These are phyloP conservation scores for Penicillium coprophilum DNA, from an alignment of 495 filamentous ascomycete genomes.

Conservation along the genomic window DNA sequence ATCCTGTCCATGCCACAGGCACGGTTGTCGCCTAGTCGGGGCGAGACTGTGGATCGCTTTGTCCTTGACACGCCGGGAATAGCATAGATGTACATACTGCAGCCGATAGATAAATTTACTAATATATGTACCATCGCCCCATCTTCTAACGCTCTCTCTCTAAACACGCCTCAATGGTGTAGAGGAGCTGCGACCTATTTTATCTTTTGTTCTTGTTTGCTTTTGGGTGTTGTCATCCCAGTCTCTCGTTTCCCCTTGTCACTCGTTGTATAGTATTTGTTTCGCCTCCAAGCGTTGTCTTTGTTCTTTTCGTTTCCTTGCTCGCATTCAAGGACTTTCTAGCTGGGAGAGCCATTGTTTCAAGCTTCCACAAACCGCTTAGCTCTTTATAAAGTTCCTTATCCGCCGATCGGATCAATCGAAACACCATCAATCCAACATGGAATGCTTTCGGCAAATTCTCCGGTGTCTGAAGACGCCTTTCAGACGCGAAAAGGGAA, in stretches of 20 bases:
- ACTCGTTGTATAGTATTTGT: conserved; percentile 27
- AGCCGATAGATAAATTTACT: conserved; percentile 23
- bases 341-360: background rate
- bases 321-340: conserved; percentile 5
- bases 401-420: background rate
- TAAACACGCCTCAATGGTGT: conserved; percentile 29
- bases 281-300: conserved; percentile 19
- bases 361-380: background rate
- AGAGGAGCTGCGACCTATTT: conserved; percentile 22
- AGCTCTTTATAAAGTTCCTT: conserved; percentile 16
- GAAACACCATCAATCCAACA: conserved; percentile 13
- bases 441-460: conserved; percentile 46
- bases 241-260: conserved; percentile 33
- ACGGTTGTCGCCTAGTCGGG: conserved; percentile 25
- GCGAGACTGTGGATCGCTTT: conserved; percentile 23
- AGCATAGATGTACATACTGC: conserved; percentile 36
- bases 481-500: conserved; percentile 32
- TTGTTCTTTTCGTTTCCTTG: conserved; percentile 13
- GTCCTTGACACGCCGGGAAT: conserved; percentile 23
- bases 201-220: conserved; percentile 24
- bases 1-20: conserved; percentile 29
- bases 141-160: conserved; percentile 9
- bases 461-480: conserved; percentile 38
- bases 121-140: conserved; percentile 26
- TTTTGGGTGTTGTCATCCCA: conserved; percentile 21